Evolutionary conservation across 164 flowering plant genomes (phyloP), one percentile per base, ranked within the genome.

Genomic region (Taxillus chinensis): DNA sequence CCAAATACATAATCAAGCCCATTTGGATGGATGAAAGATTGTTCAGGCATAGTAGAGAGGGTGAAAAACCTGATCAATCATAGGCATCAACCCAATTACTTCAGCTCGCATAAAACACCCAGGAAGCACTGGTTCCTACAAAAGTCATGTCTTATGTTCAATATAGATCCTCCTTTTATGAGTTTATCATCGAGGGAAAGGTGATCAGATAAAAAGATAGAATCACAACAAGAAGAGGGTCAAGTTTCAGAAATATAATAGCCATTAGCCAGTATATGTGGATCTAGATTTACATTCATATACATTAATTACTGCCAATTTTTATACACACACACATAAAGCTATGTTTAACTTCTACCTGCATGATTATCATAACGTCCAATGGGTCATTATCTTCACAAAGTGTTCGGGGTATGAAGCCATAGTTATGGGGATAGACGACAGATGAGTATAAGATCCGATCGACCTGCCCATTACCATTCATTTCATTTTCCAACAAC

Each of bases 341-440:
- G 27, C 0, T 0, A 27, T 27, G 27, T 27, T 27, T 27, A 27
- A 27, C 39, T 41, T 8, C 3, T 74, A 86, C 88, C 88, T 86
- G 92, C 92, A 86, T 86, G 67, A 86, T 75, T 66, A 86, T 71
- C 17, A 86, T 57, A 45, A 86, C 92, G 65, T 86, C 92, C 82
- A 83, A 59, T 13, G 92, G 92, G 59, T 86, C 92, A 71, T 77
- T 82, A 67, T 86, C 92, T 74, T 86, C 92, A 55, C 92, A 86
- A 12, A 86, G 62, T 42, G 92, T 82, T 11, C 92, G 79, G 15
- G 90, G 87, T 64, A 85, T 85, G 77, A 85, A 85, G 7, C 90
- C 90, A 63, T 85, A 85, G 72, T 83, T 85, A 48, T 83, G 90
- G 64, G 90, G 91, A 71, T 86, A 86, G 37, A 86, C 92, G 14